Percentiles rank a stretch among this genome's conserved stretches.
These are phyloP conservation scores for Pulveroboletus sp. DNA, from an alignment of 768 basidiomycete genomes.

Conservation along the genomic window DNA sequence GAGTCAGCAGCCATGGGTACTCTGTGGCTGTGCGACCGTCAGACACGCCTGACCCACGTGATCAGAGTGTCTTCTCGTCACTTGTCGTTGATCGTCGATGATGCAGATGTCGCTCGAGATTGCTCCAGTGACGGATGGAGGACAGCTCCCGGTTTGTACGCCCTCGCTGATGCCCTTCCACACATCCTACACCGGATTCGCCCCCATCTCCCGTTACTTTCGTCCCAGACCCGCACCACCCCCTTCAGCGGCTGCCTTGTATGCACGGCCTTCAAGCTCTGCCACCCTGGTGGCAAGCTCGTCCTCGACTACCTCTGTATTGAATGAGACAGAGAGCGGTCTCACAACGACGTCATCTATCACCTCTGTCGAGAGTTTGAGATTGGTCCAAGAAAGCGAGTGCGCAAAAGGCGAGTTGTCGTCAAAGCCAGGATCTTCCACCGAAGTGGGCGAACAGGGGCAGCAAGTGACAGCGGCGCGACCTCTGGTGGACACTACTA, in stretches of 20 bases:
- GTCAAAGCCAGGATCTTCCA: not conserved
- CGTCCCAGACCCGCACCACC: conserved; percentile 40
- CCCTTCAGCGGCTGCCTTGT: conserved; percentile 8
- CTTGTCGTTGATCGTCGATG: not conserved
- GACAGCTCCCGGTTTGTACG: conserved; percentile 35
- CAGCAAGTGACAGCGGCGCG: not conserved
- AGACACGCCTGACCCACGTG: conserved; percentile 4
- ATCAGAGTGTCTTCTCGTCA: not conserved
- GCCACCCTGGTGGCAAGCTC: conserved; percentile 10
- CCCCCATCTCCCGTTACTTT: conserved; percentile 72
- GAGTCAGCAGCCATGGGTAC: no score
- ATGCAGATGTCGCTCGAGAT: conserved; percentile 20
- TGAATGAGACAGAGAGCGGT: conserved; percentile 3
- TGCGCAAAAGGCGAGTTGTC: not conserved
- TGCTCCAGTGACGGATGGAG: conserved; percentile 1
- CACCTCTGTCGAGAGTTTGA: not conserved
- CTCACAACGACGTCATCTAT: conserved; percentile 4
- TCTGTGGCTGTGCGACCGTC: no score
- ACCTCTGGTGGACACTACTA: not conserved
- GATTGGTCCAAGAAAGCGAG: not conserved
- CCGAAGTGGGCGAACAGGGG: not conserved
- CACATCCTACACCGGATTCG: conserved; percentile 63
- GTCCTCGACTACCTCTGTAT: conserved; percentile 1
- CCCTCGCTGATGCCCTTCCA: conserved; percentile 85
- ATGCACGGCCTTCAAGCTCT: conserved; percentile 10